These are phyloP conservation scores for Epithemia pelagica DNA, from an alignment of 108 stramenopile species.

Conservation along the genomic window DNA sequence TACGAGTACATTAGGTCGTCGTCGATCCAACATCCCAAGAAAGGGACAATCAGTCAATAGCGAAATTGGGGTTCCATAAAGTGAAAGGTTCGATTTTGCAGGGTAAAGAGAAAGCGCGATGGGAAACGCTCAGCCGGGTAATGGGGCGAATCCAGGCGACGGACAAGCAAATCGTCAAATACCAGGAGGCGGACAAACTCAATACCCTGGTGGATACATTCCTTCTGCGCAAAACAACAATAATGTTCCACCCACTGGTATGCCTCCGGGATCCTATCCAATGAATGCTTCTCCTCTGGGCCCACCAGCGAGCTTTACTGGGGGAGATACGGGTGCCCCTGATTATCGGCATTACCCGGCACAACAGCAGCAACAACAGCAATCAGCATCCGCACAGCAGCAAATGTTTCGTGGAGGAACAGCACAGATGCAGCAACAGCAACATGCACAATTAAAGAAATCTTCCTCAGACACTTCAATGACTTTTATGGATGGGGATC, in stretches of 20 bases:
- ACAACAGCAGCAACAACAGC: not conserved
- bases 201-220: not conserved
- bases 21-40: too few species aligned
- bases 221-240: not conserved
- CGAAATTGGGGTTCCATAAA: too few species aligned
- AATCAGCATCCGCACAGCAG: not conserved
- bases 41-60: too few species aligned
- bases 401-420: not conserved
- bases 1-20: too few species aligned
- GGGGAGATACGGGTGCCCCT: not conserved
- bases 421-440: slow-evolving; percentile 12
- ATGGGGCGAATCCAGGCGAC: not conserved
- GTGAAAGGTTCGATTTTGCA: too few species aligned
- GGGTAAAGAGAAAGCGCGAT: too few species aligned
- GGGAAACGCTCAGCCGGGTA: not conserved
- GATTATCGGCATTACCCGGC: not conserved
- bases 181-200: not conserved
- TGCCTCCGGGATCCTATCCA: not conserved
- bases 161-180: not conserved
- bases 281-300: not conserved
- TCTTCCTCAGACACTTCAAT: slow-evolving; percentile 33
- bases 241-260: not conserved
- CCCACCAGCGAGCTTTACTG: not conserved
- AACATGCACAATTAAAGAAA: slow-evolving; percentile 8
- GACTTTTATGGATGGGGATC: slow-evolving; percentile 27